These are phyloP conservation scores for Coemansia sp. DNA, from an alignment of 192 early-diverging fungal species.

Conservation along the genomic window DNA sequence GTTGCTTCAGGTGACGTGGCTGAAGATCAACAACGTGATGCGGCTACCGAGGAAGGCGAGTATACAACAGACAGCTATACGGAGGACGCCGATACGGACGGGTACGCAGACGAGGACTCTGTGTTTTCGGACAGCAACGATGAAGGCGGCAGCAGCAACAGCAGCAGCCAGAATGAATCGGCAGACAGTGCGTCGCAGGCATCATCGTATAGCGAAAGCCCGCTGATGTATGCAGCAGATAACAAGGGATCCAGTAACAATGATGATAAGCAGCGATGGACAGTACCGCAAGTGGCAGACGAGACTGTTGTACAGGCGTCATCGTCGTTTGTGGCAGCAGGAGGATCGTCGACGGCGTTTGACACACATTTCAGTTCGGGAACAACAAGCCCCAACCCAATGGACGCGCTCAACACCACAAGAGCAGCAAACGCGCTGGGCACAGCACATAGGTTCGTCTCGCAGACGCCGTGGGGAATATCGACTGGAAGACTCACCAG, in stretches of 20 bases:
- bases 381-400: constrained; percentile 22
- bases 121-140: constrained; percentile 48
- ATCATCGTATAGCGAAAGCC: not conserved
- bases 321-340: not conserved
- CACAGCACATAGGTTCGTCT: constrained; percentile 45
- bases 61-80: constrained; percentile 34
- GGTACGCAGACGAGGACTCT: constrained; percentile 39
- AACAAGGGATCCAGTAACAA: not conserved
- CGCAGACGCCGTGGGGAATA: constrained; percentile 50
- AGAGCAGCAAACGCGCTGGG: constrained; percentile 28
- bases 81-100: constrained; percentile 36
- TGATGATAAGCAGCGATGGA: not conserved
- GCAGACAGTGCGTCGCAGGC: not conserved
- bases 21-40: constrained; percentile 11
- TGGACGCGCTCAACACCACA: constrained; percentile 8
- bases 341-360: not conserved
- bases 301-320: not conserved
- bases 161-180: not conserved
- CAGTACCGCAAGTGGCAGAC: not conserved
- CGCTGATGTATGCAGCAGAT: not conserved
- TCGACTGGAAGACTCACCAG: constrained; percentile 44
- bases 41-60: constrained; percentile 14
- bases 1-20: not conserved
- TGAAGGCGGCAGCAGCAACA: not conserved
- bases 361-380: constrained; percentile 37